Evolutionary conservation across 202 grass and related monocot genomes (phyloP).

Genomic region (Carex arenaria): DNA sequence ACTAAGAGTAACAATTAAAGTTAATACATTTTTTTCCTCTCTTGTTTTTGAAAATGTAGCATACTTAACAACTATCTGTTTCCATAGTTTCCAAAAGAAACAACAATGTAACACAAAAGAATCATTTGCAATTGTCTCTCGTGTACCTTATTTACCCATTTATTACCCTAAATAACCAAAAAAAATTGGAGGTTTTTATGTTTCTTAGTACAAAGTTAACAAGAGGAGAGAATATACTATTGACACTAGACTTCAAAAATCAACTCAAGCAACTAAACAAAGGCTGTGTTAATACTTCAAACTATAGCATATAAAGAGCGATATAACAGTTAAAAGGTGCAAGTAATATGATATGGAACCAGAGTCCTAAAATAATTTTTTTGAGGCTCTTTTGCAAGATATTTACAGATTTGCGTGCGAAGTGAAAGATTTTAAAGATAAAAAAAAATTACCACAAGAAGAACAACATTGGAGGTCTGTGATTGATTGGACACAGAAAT

Average conservation of each 20-base stretch:
- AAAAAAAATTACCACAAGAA: constrained; percentile 52
- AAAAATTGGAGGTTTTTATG: background rate
- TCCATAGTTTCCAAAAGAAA: constrained; percentile 10
- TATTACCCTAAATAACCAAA: background rate
- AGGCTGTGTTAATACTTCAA: constrained; percentile 3
- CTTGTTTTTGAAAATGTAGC: background rate
- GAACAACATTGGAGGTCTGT: constrained; percentile 61
- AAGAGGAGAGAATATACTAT: background rate
- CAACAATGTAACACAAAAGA: constrained; percentile 1
- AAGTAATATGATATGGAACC: background rate
- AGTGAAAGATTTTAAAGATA: background rate
- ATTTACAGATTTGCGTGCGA: background rate
- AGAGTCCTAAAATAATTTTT: background rate
- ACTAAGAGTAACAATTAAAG: background rate
- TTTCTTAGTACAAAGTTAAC: background rate
- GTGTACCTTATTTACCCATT: background rate
- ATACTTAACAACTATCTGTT: background rate
- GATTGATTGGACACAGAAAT: constrained; percentile 57
- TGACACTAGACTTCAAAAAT: background rate
- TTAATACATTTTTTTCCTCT: background rate
- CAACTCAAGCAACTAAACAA: background rate
- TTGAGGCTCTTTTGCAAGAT: background rate
- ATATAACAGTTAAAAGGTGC: background rate
- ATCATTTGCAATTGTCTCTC: background rate
- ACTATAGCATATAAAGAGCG: background rate